phyloP scores from a whole-genome alignment of 2,329 filamentous ascomycete species.

The Thyridium curvatum region DNA sequence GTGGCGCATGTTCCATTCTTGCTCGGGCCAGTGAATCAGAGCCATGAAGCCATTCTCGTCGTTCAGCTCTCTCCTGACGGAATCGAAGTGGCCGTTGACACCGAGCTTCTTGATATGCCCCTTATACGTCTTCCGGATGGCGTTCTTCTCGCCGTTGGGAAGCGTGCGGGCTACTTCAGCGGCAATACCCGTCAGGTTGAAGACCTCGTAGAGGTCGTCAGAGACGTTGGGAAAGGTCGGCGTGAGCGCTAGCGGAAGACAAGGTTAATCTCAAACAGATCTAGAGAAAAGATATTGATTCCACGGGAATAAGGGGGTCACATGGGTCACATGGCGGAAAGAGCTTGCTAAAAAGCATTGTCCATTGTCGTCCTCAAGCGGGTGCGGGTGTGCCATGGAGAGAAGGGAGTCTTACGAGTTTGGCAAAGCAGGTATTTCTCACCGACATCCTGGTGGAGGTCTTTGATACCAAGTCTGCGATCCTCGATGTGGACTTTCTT shows the following conservation, averaged over 20 bases:
- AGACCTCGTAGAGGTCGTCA: slow-evolving; percentile 54
- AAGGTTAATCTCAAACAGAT: slow-evolving; percentile 12
- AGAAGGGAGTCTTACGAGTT: slow-evolving; percentile 58
- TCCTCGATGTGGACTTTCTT: slow-evolving; percentile 60
- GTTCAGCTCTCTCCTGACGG: slow-evolving; percentile 47
- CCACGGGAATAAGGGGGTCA: slow-evolving; percentile 3
- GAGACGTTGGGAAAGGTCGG: slow-evolving; percentile 33
- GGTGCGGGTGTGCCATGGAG: slow-evolving; percentile 16
- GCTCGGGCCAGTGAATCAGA: slow-evolving; percentile 44
- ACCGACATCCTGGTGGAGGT: slow-evolving; percentile 61
- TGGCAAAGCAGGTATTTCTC: slow-evolving; percentile 61
- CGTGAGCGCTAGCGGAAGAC: slow-evolving; percentile 17
- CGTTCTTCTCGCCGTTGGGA: slow-evolving; percentile 62
- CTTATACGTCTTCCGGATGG: slow-evolving; percentile 62
- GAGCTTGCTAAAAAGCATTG: too few relatives aligned
- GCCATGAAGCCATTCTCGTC: slow-evolving; percentile 45
- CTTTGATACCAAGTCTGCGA: slow-evolving; percentile 54
- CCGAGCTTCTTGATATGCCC: slow-evolving; percentile 60
- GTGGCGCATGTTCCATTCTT: slow-evolving; percentile 50
- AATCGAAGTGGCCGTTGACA: slow-evolving; percentile 56
- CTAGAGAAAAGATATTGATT: slow-evolving; percentile 12
- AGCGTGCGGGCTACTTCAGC: slow-evolving; percentile 57
- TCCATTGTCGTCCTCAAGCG: slow-evolving; percentile 4
- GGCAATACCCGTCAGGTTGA: slow-evolving; percentile 49
- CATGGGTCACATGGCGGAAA: slow-evolving; percentile 9